Percentiles rank a stretch among this genome's conserved stretches.
These are phyloP conservation scores for Pseudoperonospora humuli DNA, from an alignment of 352 stramenopile genomes.

Conservation along the genomic window DNA sequence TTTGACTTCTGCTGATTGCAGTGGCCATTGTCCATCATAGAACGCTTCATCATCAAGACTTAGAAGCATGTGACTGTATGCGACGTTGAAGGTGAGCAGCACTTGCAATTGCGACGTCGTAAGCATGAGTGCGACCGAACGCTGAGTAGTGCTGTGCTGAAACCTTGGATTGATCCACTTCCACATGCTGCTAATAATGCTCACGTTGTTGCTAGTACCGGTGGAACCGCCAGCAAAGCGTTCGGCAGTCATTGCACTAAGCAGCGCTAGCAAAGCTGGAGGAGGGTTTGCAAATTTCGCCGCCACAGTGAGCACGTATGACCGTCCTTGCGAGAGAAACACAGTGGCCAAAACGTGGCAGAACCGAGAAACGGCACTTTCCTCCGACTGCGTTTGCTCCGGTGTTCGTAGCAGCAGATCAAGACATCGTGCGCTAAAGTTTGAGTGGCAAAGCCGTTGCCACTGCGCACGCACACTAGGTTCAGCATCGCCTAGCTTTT, in stretches of 20 bases:
- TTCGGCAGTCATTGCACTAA: slow-evolving; percentile 44
- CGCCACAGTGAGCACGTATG: slow-evolving; percentile 39
- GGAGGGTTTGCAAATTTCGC: slow-evolving; percentile 40
- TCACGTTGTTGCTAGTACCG: slow-evolving; percentile 1
- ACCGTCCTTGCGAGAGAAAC: slow-evolving; percentile 31
- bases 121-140: slow-evolving; percentile 10
- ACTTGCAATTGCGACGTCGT: slow-evolving; percentile 24
- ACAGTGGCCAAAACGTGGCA: slow-evolving; percentile 35
- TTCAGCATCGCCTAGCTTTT: slow-evolving; percentile 10
- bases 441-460: slow-evolving; percentile 34
- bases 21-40: slow-evolving; percentile 51
- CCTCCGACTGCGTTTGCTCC: neutral
- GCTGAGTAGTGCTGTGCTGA: slow-evolving; percentile 7
- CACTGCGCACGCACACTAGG: slow-evolving; percentile 29
- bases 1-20: slow-evolving; percentile 34
- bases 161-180: slow-evolving; percentile 18
- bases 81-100: slow-evolving; percentile 53
- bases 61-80: slow-evolving; percentile 61
- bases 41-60: slow-evolving; percentile 64
- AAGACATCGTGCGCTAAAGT: slow-evolving; percentile 33
- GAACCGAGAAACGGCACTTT: slow-evolving; percentile 22
- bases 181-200: slow-evolving; percentile 34
- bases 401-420: slow-evolving; percentile 17
- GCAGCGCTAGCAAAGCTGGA: slow-evolving; percentile 34
- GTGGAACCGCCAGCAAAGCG: slow-evolving; percentile 3